Conservation (phyloP, 2,329 filamentous ascomycete species). For the Orbilia oligospora region DNA sequence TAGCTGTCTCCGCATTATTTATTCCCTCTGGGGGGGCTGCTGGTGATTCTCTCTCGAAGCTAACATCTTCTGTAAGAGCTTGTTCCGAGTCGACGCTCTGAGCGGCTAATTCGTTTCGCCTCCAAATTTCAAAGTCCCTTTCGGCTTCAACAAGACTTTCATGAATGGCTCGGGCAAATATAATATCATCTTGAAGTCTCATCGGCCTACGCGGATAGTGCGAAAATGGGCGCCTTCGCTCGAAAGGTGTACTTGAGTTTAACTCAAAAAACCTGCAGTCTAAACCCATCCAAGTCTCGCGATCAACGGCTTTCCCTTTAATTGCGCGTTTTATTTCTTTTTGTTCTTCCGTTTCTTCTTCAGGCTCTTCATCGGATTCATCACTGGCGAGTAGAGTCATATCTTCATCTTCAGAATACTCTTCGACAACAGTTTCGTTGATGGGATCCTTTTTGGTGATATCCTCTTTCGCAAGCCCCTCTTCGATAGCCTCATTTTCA, state of each 20-base stretch:
- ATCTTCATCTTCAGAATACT: too few species aligned
- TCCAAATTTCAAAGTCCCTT: background rate
- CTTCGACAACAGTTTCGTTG: too few species aligned
- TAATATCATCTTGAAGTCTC: background rate
- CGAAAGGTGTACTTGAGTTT: background rate
- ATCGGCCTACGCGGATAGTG: background rate
- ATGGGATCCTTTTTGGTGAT: background rate
- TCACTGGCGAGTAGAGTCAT: background rate
- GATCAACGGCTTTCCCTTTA: constrained; percentile 19
- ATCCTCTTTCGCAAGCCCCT: background rate
- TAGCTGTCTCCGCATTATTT: background rate
- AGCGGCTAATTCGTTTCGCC: background rate
- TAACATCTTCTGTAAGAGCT: background rate
- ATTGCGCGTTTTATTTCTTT: background rate
- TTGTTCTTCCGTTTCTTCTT: constrained; percentile 17
- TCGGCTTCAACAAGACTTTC: background rate
- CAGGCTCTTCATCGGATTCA: background rate
- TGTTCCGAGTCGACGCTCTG: too few species aligned
- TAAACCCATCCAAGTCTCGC: background rate
- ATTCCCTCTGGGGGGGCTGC: background rate
- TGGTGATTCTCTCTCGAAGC: background rate
- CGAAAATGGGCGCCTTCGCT: background rate
- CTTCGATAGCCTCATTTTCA: background rate
- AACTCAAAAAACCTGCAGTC: constrained; percentile 10
- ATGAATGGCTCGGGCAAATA: background rate